These are phyloP conservation scores for Ilyonectria sp. DNA, from an alignment of 2,329 filamentous ascomycete genomes.

Conservation along the genomic window DNA sequence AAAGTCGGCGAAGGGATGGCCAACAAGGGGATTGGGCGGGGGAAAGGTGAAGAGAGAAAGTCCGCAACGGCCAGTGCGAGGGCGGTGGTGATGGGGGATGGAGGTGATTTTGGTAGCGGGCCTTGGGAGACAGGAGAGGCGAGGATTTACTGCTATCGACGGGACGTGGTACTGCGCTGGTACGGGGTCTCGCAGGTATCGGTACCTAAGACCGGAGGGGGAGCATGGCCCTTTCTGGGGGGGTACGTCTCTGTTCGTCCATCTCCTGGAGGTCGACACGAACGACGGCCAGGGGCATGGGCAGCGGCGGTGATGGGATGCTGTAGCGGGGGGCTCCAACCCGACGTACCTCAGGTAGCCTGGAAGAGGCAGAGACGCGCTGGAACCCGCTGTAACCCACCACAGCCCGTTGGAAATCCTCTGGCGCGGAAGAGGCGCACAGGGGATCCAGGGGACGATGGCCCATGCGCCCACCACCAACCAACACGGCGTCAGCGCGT, in stretches of 20 bases:
- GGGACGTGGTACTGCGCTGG: slow-evolving; percentile 20
- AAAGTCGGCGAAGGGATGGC: slow-evolving; percentile 19
- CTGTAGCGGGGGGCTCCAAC: slow-evolving; percentile 3
- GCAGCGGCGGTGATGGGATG: slow-evolving; percentile 17
- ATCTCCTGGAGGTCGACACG: slow-evolving; percentile 23
- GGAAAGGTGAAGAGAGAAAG: slow-evolving; percentile 17
- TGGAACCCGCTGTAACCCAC: slow-evolving; percentile 4
- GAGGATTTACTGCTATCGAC: slow-evolving; percentile 33
- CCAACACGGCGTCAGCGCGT: slow-evolving; percentile 23
- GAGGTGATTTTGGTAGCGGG: slow-evolving; percentile 26
- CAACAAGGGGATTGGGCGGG: slow-evolving; percentile 10
- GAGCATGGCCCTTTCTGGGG: slow-evolving; percentile 9
- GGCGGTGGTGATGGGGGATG: slow-evolving; percentile 21
- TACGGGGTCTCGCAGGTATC: slow-evolving; percentile 25
- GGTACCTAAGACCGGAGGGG: slow-evolving; percentile 25
- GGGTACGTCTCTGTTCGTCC: slow-evolving; percentile 22
- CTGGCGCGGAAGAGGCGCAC: slow-evolving; percentile 4
- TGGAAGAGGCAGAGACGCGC: background rate
- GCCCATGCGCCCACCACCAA: slow-evolving; percentile 22
- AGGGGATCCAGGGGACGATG: slow-evolving; percentile 22
- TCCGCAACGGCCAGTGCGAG: background rate
- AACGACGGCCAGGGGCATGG: slow-evolving; percentile 27
- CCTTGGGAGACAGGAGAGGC: slow-evolving; percentile 27
- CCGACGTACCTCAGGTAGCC: background rate
- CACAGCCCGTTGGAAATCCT: slow-evolving; percentile 3